Base-by-base conservation (phyloP, 2,329 filamentous ascomycete species). In the Magnaporthiopsis poae region DNA sequence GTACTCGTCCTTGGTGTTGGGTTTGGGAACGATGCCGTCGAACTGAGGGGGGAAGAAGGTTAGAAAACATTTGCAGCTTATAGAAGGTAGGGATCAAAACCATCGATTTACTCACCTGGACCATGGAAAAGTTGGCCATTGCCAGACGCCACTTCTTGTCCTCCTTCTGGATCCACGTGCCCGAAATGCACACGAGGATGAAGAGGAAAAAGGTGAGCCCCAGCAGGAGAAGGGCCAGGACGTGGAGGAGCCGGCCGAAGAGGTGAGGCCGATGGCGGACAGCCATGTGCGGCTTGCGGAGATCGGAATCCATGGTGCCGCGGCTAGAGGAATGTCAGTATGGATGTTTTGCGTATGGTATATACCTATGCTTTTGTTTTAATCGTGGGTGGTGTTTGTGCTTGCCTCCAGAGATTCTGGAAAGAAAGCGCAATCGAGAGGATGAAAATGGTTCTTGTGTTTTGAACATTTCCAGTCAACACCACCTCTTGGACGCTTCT, bases 11-110 rank as follows among this genome's bases (percentile, higher is more conserved):
- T 27, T 62, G 31, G 33, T 46, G 60, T 62, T 62, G 35, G 21
- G 46, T 36, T 65, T 65, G 27, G 64, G 33, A 36, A 65, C 12
- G 33, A 65, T 35, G 64, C 64, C 64, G 36, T 61, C 60, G 36
- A 65, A 65, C 64, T 65, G 25, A 31, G 33, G 21, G 21, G n/a
- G 3, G 5, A 12, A 36, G 31, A 36, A 31, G 5, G 35, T 25
- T 61, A 35, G 59, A 21, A 46, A 39, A 7, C 21, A 27, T 12
- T 9, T 27, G 3, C n/a, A 27, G 12, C 3, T 27, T 27, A 27
- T 27, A 27, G 27, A 27, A 33, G 21, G 59, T 3, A 61, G 12
- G 12, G 1, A 36, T 12, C 3, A 5, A 12, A 15, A 13, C 5
- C 35, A 11, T 5, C 5, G 3, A n/a, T 46, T 31, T 7, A 15